These are phyloP conservation scores for Plasmodiophora brassicae DNA, from an alignment of 208 protist species.

Conservation along the genomic window DNA sequence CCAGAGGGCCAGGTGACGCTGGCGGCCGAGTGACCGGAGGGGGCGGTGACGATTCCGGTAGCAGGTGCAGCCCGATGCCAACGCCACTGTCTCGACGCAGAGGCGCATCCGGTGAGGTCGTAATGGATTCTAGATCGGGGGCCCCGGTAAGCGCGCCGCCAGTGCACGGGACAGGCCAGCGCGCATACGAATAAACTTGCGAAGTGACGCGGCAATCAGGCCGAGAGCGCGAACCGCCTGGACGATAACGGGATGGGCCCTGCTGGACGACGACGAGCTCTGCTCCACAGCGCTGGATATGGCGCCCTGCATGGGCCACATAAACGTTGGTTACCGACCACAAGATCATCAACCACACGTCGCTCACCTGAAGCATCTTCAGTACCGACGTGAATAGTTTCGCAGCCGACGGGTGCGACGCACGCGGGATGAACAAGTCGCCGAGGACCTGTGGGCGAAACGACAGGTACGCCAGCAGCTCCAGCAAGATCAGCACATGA, in stretches of 20 bases:
- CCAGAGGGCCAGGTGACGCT: too few relatives aligned
- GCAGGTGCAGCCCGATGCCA: too few relatives aligned
- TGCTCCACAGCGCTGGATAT: background rate
- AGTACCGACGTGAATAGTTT: background rate
- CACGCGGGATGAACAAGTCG: background rate
- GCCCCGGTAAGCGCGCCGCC: too few relatives aligned
- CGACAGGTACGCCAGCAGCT: background rate
- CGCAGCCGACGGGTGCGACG: background rate
- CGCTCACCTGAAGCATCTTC: background rate
- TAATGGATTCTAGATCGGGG: too few relatives aligned
- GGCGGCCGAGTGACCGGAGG: too few relatives aligned
- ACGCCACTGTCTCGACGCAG: too few relatives aligned
- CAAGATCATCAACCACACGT: background rate
- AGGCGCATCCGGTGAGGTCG: too few relatives aligned
- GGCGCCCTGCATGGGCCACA: background rate
- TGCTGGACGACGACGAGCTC: background rate
- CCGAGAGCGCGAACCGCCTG: background rate
- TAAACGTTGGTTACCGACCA: background rate
- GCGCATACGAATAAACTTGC: background rate
- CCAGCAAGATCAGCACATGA: background rate
- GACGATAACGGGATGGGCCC: slow-evolving; percentile 18
- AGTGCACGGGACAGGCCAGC: too few relatives aligned
- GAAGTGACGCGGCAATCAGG: background rate
- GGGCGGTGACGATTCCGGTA: too few relatives aligned
- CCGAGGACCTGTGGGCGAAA: background rate